phyloP scores from a whole-genome alignment of 805 yeast genomes.

The Lipomyces anomalus region DNA sequence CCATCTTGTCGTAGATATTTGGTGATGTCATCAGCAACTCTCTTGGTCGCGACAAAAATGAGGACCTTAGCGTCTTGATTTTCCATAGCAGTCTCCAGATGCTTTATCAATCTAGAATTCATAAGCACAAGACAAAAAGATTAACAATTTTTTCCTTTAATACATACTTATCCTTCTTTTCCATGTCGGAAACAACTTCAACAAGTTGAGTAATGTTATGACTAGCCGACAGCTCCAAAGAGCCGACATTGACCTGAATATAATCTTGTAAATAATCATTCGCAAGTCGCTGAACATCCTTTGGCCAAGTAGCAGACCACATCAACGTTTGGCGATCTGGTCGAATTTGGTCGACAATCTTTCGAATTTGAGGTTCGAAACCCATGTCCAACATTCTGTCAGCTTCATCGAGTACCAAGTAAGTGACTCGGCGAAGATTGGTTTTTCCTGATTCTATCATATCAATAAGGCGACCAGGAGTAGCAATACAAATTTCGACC shows the following conservation, averaged over 20 bases:
- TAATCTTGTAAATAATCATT: conserved; percentile 87
- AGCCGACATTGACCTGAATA: conserved; percentile 95
- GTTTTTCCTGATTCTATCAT: conserved; percentile 95
- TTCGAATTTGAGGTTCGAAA: conserved; percentile 98
- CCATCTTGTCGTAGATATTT: conserved; percentile 90
- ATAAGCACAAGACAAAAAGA: neutral
- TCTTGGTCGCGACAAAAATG: conserved; percentile 93
- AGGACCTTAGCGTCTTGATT: conserved; percentile 65
- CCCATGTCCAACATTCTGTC: conserved; percentile 99
- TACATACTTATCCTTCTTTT: conserved; percentile 75
- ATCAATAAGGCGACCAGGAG: conserved; percentile 98
- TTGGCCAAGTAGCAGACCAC: conserved; percentile 99
- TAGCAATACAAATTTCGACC: conserved; percentile 92
- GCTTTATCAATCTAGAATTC: conserved; percentile 49
- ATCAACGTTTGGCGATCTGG: conserved; percentile 98
- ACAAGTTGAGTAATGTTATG: conserved; percentile 89
- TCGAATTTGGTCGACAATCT: conserved; percentile 89
- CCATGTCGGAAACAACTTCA: conserved; percentile 85
- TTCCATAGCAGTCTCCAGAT: conserved; percentile 73
- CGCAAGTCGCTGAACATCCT: conserved; percentile 90
- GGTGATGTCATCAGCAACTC: conserved; percentile 95
- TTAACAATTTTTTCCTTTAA: neutral
- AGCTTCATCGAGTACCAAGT: conserved; percentile 96
- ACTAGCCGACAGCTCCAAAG: conserved; percentile 86
- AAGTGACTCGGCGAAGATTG: conserved; percentile 91